A percentile compares a stretch with the other conserved stretches of the same genome.
phyloP scores from a whole-genome alignment of 768 basidiomycete genomes.

The Myochromella boudieri region DNA sequence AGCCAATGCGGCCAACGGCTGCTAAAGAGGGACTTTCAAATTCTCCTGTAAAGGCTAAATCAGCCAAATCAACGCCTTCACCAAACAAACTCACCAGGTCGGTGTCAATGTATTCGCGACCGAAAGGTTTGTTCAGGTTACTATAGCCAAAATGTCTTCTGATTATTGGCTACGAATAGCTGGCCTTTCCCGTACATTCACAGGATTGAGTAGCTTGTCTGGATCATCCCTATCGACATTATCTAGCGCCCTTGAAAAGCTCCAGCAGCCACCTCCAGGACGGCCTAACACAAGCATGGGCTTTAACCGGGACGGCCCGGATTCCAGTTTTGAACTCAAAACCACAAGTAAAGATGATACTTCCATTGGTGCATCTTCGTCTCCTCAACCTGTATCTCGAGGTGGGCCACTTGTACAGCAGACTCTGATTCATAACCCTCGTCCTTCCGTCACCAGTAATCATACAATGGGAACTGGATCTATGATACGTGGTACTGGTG shows the following conservation, averaged over 20 bases:
- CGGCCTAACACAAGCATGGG: conserved; percentile 73
- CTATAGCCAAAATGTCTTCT: neutral
- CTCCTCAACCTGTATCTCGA: conserved; percentile 1
- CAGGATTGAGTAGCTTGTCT: conserved; percentile 14
- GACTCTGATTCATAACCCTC: conserved; percentile 8
- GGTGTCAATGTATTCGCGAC: conserved; percentile 26
- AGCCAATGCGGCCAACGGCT: conserved; percentile 19
- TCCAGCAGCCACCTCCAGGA: conserved; percentile 63
- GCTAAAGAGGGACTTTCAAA: conserved; percentile 24
- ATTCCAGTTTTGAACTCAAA: conserved; percentile 20
- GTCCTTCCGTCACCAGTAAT: conserved; percentile 12
- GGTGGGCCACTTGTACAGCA: conserved; percentile 8
- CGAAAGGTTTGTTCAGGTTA: conserved; percentile 25
- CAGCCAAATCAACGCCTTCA: conserved; percentile 25
- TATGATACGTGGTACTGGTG: conserved; percentile 16
- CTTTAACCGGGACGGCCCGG: conserved; percentile 45
- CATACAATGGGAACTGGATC: conserved; percentile 12
- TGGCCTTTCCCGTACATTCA: conserved; percentile 29
- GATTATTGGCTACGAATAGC: too few species aligned
- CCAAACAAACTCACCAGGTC: conserved; percentile 33
- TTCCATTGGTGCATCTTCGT: conserved; percentile 5
- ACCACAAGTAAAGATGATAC: conserved; percentile 12
- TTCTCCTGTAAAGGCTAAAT: conserved; percentile 22
- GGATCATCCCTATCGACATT: conserved; percentile 61
- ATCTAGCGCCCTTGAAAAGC: conserved; percentile 66